These are phyloP conservation scores for Plasmodium sp. DNA, from an alignment of 169 alveolate genomes.

Conservation along the genomic window DNA sequence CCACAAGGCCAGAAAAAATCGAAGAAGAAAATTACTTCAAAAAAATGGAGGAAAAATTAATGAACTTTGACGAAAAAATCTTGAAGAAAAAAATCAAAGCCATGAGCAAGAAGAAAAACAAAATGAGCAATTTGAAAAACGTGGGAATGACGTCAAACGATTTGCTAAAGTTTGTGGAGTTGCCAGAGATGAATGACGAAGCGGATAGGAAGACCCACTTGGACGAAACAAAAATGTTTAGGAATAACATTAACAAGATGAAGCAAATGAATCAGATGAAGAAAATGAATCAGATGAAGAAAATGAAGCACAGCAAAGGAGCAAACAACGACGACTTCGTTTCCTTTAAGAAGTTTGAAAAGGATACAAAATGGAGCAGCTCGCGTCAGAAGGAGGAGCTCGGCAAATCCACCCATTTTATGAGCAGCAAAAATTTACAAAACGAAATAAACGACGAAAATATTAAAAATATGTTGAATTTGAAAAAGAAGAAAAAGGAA, in stretches of 20 bases:
- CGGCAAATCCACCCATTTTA: conserved; percentile 38
- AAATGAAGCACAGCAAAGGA: conserved; percentile 53
- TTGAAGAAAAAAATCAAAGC: conserved; percentile 53
- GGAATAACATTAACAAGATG: conserved; percentile 59
- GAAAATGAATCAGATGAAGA: conserved; percentile 51
- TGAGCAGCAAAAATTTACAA: not conserved
- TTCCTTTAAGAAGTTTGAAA: conserved; percentile 75
- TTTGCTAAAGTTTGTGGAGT: conserved; percentile 72
- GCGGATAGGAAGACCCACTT: not conserved
- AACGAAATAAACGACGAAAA: conserved; percentile 63
- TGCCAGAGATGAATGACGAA: conserved; percentile 65
- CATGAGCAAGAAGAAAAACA: conserved; percentile 41
- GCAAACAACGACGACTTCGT: conserved; percentile 62
- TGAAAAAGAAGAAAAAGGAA: conserved; percentile 74
- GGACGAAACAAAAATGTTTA: conserved; percentile 65
- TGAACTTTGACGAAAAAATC: conserved; percentile 66
- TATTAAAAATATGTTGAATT: conserved; percentile 70
- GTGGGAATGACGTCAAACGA: conserved; percentile 74
- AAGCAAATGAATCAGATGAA: conserved; percentile 59
- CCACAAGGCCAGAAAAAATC: conserved; percentile 75
- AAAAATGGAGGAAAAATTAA: conserved; percentile 75
- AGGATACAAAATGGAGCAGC: conserved; percentile 17
- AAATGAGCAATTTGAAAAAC: conserved; percentile 56
- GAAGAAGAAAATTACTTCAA: conserved; percentile 77
- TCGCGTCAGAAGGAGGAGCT: conserved; percentile 8